These are phyloP conservation scores for Peronosclerospora sorghi DNA, from an alignment of 352 stramenopile species.

Conservation along the genomic window DNA sequence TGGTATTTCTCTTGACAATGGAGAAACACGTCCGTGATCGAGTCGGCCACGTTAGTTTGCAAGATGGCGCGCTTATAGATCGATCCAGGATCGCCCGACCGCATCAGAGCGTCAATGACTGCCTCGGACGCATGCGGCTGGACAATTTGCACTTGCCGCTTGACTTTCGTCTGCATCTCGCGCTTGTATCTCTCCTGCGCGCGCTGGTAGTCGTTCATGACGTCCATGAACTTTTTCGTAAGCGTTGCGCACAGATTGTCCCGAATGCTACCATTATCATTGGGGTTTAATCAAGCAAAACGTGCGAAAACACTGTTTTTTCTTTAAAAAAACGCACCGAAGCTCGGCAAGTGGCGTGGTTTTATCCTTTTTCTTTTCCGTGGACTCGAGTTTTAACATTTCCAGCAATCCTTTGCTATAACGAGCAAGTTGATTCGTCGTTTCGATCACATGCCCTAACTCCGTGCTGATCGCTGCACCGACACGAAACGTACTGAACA, in stretches of 20 bases:
- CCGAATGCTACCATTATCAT: conserved; percentile 64
- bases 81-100: conserved; percentile 65
- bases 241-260: conserved; percentile 97
- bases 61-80: conserved; percentile 82
- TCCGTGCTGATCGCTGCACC: conserved; percentile 78
- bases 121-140: conserved; percentile 95
- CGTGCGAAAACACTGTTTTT: neutral
- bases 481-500: neutral
- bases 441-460: conserved; percentile 85
- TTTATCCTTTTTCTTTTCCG: conserved; percentile 88
- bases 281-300: neutral
- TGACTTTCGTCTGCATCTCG: conserved; percentile 97
- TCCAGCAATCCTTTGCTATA: conserved; percentile 82
- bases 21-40: conserved; percentile 88
- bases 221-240: conserved; percentile 97
- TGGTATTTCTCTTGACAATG: conserved; percentile 97
- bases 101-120: conserved; percentile 95
- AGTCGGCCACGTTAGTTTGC: conserved; percentile 54
- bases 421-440: conserved; percentile 87
- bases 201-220: conserved; percentile 98
- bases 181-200: conserved; percentile 96
- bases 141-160: conserved; percentile 95
- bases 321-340: conserved; percentile 15
- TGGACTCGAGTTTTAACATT: conserved; percentile 91
- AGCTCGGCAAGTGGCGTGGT: conserved; percentile 59